Evolutionary conservation across 179 eudicot species (phyloP).

Genomic region (Dionaea muscipula): DNA sequence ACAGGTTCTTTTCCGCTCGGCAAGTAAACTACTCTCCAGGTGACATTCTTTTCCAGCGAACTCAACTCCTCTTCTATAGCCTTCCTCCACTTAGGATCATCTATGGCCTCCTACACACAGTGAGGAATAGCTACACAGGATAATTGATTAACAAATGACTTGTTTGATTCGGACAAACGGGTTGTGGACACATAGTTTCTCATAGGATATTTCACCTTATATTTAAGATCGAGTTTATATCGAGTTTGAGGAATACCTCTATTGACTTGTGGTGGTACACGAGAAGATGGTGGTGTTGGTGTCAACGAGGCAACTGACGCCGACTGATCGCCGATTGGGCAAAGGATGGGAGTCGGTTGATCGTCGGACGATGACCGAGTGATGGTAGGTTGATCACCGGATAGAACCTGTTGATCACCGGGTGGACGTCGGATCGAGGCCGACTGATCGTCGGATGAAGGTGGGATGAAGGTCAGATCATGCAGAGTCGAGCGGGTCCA

Average conservation of each 20-base stretch:
- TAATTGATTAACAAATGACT: not conserved
- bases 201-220: not conserved
- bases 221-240: not conserved
- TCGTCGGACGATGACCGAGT: too few species aligned
- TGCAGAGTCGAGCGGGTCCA: too few species aligned
- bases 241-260: not conserved
- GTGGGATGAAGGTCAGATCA: too few species aligned
- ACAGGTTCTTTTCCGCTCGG: not conserved
- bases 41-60: not conserved
- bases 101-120: not conserved
- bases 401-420: too few species aligned
- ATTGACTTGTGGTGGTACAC: not conserved
- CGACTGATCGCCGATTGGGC: not conserved
- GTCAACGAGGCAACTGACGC: too few species aligned
- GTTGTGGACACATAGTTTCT: not conserved
- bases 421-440: too few species aligned
- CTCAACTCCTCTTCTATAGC: slow-evolving; percentile 2
- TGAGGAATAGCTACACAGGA: not conserved
- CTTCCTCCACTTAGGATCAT: not conserved
- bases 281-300: too few species aligned
- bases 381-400: too few species aligned
- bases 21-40: not conserved
- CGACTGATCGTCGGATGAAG: too few species aligned
- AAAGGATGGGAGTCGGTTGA: too few species aligned
- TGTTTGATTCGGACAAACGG: not conserved